Evolutionary conservation across 176 grass and related monocot species (phyloP), one percentile per base, ranked within the genome.

Genomic region (Pharus latifolius): DNA sequence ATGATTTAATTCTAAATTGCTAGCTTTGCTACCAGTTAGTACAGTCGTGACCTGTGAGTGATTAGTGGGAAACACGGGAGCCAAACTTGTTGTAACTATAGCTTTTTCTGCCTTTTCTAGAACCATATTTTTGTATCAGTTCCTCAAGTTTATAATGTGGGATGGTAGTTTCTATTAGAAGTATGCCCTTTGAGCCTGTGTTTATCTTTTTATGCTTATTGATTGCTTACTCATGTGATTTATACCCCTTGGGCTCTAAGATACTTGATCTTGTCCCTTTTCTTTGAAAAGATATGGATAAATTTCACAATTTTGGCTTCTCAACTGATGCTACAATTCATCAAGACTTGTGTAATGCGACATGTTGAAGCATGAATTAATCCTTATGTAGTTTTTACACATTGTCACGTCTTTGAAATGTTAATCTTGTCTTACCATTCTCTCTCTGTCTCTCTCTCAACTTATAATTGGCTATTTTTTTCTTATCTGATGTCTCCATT

Each of bases 401-500:
- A 63, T 38, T 15, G 35, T 4, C 6, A 43, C 20, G 45, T 18
- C 29, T 49, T 51, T 5, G 1, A 45, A 19, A 53, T 42, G 19
- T 1, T 67, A 60, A 25, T 82, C 22, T 44, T 3, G 24, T 63
- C 11, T 47, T 40, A n/a, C n/a, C n/a, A n/a, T n/a, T n/a, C n/a
- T n/a, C n/a, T n/a, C n/a, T n/a, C n/a, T n/a, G n/a, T 40, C 49
- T 66, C 28, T 28, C 11, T 38, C 14, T 49, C 58, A 48, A 17
- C 49, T 6, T 27, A 34, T 17, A 30, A 35, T 8, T 49, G n/a
- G 48, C 49, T 13, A 58, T 2, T 14, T 65, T 65, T 28, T n/a
- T 58, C 19, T 60, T 49, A 41, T 34, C 43, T 79, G 25, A 14
- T 73, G 31, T 43, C n/a, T 60, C 3, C 19, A 55, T 80, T 84